phyloP scores from a whole-genome alignment of 1,139 yeast species.

The Geotrichum bryndzae region DNA sequence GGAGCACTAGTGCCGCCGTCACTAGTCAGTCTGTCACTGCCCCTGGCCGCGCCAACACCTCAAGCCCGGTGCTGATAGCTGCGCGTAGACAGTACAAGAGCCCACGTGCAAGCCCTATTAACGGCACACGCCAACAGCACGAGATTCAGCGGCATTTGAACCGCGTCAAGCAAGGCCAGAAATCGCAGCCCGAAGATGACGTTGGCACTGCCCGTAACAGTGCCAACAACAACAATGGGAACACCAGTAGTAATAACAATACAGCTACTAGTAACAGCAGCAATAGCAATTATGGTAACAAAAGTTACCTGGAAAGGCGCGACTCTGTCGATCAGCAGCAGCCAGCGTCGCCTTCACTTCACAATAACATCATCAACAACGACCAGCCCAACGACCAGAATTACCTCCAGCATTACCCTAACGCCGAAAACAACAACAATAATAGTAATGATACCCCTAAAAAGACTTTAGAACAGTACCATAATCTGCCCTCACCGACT shows the following conservation, averaged over 20 bases:
- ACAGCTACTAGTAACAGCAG: background rate
- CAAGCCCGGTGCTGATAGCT: background rate
- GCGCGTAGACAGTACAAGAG: constrained; percentile 8
- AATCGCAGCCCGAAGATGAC: constrained; percentile 9
- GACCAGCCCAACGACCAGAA: background rate
- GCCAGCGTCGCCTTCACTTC: background rate
- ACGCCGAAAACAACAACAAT: background rate
- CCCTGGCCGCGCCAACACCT: background rate
- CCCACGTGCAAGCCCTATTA: constrained; percentile 16
- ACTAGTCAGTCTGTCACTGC: background rate
- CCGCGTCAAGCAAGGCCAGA: constrained; percentile 12
- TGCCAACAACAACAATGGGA: background rate
- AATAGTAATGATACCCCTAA: background rate
- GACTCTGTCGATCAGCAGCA: background rate
- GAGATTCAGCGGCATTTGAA: constrained; percentile 17
- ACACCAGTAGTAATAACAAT: constrained; percentile 7
- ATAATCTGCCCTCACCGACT: background rate
- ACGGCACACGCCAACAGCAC: constrained; percentile 18
- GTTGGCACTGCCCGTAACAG: background rate
- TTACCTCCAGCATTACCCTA: background rate
- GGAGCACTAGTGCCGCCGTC: background rate
- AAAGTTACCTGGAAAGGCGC: background rate
- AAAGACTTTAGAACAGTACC: background rate
- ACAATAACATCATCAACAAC: background rate
- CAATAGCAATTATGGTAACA: background rate